phyloP scores from a whole-genome alignment of 2,329 filamentous ascomycete species.

The Ambrosiella xylebori region DNA sequence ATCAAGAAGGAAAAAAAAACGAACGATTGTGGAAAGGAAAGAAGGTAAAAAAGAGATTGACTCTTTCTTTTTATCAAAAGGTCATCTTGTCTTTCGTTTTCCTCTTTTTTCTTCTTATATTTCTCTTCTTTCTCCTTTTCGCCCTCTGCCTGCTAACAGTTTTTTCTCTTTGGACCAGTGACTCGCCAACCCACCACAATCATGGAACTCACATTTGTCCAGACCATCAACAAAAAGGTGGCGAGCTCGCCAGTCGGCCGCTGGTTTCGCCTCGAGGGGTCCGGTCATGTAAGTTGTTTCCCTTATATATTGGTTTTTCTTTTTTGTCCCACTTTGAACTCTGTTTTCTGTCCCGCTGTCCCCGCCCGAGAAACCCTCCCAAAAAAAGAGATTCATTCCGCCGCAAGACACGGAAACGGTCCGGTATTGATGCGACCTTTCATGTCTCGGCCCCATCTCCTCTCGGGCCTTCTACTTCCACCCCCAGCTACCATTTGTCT shows the following conservation, averaged over 20 bases:
- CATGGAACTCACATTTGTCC: conserved; percentile 35
- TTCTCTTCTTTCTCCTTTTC: conserved; percentile 1
- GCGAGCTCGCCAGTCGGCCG: conserved; percentile 48
- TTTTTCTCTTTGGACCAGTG: not conserved
- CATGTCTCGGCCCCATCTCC: too few species aligned
- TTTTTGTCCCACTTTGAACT: not conserved
- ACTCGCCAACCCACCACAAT: conserved; percentile 21
- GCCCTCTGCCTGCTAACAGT: conserved; percentile 19
- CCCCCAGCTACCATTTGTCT: too few species aligned
- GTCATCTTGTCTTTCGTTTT: not conserved
- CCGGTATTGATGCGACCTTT: too few species aligned
- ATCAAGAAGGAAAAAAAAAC: not conserved
- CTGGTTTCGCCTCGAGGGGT: conserved; percentile 68
- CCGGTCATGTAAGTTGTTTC: conserved; percentile 50
- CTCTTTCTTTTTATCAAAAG: not conserved
- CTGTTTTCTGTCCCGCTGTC: too few species aligned
- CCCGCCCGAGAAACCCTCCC: too few species aligned
- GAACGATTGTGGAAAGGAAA: not conserved
- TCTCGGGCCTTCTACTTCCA: too few species aligned
- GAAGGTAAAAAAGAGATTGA: not conserved
- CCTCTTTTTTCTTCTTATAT: not conserved
- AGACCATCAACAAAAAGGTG: conserved; percentile 37
- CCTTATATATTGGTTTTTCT: not conserved
- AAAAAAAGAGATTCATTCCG: too few species aligned
- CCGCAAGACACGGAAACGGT: too few species aligned